Conservation (phyloP, 2,329 filamentous ascomycete genomes). For the Akanthomyces dipterigenus region DNA sequence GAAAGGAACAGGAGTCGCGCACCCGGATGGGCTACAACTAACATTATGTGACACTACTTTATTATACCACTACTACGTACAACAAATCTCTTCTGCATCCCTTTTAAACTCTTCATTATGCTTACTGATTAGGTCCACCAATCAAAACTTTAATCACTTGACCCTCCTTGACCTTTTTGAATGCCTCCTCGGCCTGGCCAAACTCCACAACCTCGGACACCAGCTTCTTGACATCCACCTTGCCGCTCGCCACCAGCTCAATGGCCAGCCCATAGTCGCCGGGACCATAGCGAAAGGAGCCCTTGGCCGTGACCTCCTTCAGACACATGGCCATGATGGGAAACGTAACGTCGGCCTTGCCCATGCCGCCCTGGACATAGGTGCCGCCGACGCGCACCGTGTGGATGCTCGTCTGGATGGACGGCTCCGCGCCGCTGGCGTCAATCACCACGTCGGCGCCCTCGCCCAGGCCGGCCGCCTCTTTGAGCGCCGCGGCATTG, state of each 20-base stretch:
- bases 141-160: slow-evolving; percentile 69
- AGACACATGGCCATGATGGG: slow-evolving; percentile 85
- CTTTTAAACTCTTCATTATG: too few species aligned
- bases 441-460: slow-evolving; percentile 78
- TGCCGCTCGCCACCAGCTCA: slow-evolving; percentile 64
- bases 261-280: slow-evolving; percentile 85
- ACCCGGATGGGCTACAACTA: background rate
- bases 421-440: slow-evolving; percentile 70
- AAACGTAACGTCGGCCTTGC: slow-evolving; percentile 78
- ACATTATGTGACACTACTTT: background rate
- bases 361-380: slow-evolving; percentile 88
- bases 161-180: slow-evolving; percentile 77
- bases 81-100: background rate
- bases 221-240: slow-evolving; percentile 74
- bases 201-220: slow-evolving; percentile 75
- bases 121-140: slow-evolving; percentile 53
- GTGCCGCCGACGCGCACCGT: slow-evolving; percentile 63
- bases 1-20: background rate
- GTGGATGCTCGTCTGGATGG: slow-evolving; percentile 69
- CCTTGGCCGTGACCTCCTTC: slow-evolving; percentile 82
- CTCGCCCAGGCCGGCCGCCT: slow-evolving; percentile 53
- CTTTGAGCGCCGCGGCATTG: slow-evolving; percentile 64
- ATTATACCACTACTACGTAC: background rate
- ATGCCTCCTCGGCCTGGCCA: slow-evolving; percentile 75
- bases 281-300: slow-evolving; percentile 81